These are phyloP conservation scores for Huntiella moniliformis DNA, from an alignment of 2,329 filamentous ascomycete genomes.

Conservation along the genomic window DNA sequence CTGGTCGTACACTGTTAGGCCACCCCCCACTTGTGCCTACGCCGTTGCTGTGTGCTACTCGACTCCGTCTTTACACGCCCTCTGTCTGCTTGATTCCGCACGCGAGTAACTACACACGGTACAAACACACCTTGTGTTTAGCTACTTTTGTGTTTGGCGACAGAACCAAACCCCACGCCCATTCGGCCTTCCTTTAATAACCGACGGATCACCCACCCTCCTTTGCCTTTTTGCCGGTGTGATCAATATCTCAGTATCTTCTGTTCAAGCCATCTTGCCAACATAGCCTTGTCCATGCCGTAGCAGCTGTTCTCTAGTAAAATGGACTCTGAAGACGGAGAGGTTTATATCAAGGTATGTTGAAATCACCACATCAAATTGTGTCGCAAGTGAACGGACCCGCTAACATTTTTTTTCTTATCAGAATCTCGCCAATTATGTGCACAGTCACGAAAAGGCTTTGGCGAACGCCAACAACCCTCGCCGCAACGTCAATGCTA, in stretches of 20 bases:
- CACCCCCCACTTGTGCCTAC: too few species aligned
- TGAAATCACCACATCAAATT: too few species aligned
- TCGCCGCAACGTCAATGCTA: slow-evolving; percentile 49
- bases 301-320: slow-evolving; percentile 20
- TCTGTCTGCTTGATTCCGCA: too few species aligned
- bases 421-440: slow-evolving; percentile 88
- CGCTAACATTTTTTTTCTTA: slow-evolving; percentile 13
- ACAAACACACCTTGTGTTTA: too few species aligned
- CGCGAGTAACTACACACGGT: too few species aligned
- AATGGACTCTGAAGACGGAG: slow-evolving; percentile 81
- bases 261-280: not conserved
- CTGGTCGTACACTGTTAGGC: too few species aligned
- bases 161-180: too few species aligned
- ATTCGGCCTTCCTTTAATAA: slow-evolving; percentile 2
- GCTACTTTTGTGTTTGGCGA: too few species aligned
- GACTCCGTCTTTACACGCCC: too few species aligned
- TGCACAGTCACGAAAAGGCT: slow-evolving; percentile 92
- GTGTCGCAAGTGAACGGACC: too few species aligned
- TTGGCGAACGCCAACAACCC: slow-evolving; percentile 88
- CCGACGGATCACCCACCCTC: slow-evolving; percentile 5
- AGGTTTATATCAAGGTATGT: slow-evolving; percentile 69
- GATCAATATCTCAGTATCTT: not conserved
- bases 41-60: too few species aligned
- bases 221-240: slow-evolving; percentile 1
- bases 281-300: slow-evolving; percentile 11